Base-by-base conservation (phyloP, 2,329 filamentous ascomycete genomes). In the Fusarium napiforme region DNA sequence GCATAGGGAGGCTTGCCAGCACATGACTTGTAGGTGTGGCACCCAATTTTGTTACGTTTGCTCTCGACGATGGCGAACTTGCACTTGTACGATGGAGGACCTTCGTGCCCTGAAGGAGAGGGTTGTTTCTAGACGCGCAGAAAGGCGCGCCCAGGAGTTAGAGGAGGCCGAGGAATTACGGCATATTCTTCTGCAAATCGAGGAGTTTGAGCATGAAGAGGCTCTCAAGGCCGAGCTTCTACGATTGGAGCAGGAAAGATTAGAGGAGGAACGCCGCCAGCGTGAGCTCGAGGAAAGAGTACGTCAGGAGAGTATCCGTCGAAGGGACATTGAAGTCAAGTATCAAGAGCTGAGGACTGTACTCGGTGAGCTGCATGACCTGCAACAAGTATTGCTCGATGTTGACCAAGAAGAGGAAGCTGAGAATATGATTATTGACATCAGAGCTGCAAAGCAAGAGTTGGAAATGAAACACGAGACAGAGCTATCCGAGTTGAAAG, bases 21-120 rank as follows among this genome's bases (percentile, higher is more conserved):
- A 96, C 80, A 97, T 97, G 91, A 96, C 91, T 9, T 97, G 94
- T 75, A 89, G 92, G 42, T 97, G 94, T 80, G 91, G 89, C 42
- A 91, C 92, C 14, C 86, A 96, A 77, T 97, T 97, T 81, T 97
- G 94, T 84, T 96, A 96, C 83, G 88, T 95, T 6, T 97, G 94
- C 80, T 90, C 90, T 9, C 80, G 83, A 30, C 87, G 85, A 62
- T 97, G 94, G 94, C 89, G 90, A 74, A 93, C 91, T 0, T 96
- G 93, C 78, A 82, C 82, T 4, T 96, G 94, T 79, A 86, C 83
- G 4, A 84, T 85, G 80, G 75, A 81, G 18, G 82, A 88, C 69
- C 82, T 90, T 4, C 55, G 60, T 7, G 75, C 63, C 4, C 67
- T 87, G 42, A 88, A 88, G 64, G 47, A 69, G 2, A 74, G 72